These are phyloP conservation scores for Phytophthora citrophthora DNA, from an alignment of 352 stramenopile genomes.

Conservation along the genomic window DNA sequence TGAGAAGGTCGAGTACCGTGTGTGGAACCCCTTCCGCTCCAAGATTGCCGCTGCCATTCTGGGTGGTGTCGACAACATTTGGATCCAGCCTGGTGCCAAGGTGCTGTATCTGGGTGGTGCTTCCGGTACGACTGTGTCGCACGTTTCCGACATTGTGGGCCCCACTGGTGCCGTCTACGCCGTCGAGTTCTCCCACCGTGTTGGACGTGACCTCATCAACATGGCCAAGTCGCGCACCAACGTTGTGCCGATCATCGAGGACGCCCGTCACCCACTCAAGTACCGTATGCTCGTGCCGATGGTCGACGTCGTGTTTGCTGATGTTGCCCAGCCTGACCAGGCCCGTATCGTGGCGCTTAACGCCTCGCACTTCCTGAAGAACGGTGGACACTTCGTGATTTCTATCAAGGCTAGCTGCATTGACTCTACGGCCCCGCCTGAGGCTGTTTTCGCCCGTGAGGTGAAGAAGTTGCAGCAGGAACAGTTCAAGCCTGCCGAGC, in stretches of 20 bases:
- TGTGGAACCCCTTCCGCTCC: conserved; percentile 99
- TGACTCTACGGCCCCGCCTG: conserved; percentile 97
- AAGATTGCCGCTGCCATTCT: conserved; percentile 99
- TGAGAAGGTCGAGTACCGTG: conserved; percentile 99
- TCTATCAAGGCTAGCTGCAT: conserved; percentile 99
- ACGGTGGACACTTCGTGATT: conserved; percentile 99
- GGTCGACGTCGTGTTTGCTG: conserved; percentile 99
- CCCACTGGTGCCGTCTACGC: conserved; percentile 97
- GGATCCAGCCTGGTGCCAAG: conserved; percentile 97
- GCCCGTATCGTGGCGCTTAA: conserved; percentile 99
- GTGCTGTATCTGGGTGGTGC: conserved; percentile 99
- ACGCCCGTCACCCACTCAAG: conserved; percentile 97
- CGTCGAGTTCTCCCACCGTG: conserved; percentile 99
- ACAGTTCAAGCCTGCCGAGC: conserved; percentile 99
- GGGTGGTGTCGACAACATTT: conserved; percentile 99
- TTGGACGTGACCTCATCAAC: conserved; percentile 98
- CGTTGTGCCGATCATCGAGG: conserved; percentile 99
- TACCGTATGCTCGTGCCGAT: conserved; percentile 99
- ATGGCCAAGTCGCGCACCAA: conserved; percentile 99
- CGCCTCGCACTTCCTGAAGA: conserved; percentile 99
- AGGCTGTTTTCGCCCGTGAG: conserved; percentile 97
- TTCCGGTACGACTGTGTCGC: conserved; percentile 98
- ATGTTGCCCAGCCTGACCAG: conserved; percentile 99
- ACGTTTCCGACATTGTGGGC: conserved; percentile 99
- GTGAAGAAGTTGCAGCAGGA: conserved; percentile 98